Evolutionary conservation across 1,139 yeast genomes (phyloP), one percentile per base, ranked within the genome.

Genomic region (Scheffersomyces titani): DNA sequence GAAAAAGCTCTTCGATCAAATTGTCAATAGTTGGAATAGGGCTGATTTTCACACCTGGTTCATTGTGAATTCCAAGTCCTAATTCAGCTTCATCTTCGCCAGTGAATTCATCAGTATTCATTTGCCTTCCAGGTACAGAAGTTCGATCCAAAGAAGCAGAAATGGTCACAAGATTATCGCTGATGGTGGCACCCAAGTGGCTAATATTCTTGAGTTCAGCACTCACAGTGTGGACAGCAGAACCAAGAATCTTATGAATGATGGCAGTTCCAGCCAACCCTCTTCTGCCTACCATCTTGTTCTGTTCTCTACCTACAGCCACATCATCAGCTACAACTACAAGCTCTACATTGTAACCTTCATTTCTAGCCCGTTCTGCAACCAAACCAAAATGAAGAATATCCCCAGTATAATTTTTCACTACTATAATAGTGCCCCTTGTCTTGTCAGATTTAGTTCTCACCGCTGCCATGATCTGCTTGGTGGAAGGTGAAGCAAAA

Each of bases 31-130:
- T 68, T 22, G 97, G 96, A 63, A 92, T 85, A 49, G 96, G 94
- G 19, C 84, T 80, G 51, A 89, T 72, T 63, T 88, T 84, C 55
- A 86, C 85, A 57, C 98, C 98, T 0, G 97, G 96, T 70, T 93
- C 98, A 68, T 93, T 93, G 72, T 93, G 98, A 60, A 93, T 93
- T 52, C 98, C 98, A 86, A 93, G 88, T 30, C 98, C 98, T 61
- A 93, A 80, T 72, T 93, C 98, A 65, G 89, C 88, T 70, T 91
- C 92, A 56, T 84, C 74, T 2, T 68, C 70, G 5, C 70, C 73
- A 50, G 81, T 75, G 59, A 76, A 74, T 19, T 77, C 82, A 50
- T 75, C 78, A 47, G 73, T 74, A 60, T 88, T 82, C 53, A 83
- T 76, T 16, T 83, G 79, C 62, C 88, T 83, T 6, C 97, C 97